phyloP scores from a whole-genome alignment of 2,329 filamentous ascomycete species.

The Beauveria medogensis region DNA sequence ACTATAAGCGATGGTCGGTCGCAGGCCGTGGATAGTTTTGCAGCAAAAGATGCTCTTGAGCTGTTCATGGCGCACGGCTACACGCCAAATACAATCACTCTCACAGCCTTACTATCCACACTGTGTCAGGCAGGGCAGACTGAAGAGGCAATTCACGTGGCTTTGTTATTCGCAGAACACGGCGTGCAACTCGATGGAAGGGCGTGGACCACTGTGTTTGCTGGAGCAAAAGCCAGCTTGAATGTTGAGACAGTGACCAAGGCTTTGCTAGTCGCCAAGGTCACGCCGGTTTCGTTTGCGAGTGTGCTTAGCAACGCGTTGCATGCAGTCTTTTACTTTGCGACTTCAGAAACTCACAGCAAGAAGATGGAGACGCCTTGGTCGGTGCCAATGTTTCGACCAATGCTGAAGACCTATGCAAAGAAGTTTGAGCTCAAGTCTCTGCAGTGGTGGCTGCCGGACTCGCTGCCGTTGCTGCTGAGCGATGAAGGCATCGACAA shows the following conservation, averaged over 20 bases:
- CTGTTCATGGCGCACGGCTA: constrained; percentile 52
- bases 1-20: constrained; percentile 16
- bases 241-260: constrained; percentile 44
- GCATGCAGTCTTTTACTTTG: constrained; percentile 40
- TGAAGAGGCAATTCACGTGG: constrained; percentile 27
- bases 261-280: constrained; percentile 31
- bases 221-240: constrained; percentile 54
- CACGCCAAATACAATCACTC: constrained; percentile 52
- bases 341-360: constrained; percentile 30
- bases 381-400: constrained; percentile 32
- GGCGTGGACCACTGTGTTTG: constrained; percentile 62
- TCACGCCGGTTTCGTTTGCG: constrained; percentile 37
- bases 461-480: constrained; percentile 25
- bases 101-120: constrained; percentile 63
- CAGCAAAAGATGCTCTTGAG: constrained; percentile 24
- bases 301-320: constrained; percentile 33
- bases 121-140: constrained; percentile 47
- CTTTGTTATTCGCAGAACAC: constrained; percentile 25
- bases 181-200: constrained; percentile 55
- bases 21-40: constrained; percentile 18
- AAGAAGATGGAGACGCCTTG: constrained; percentile 23
- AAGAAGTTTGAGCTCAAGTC: constrained; percentile 40
- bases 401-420: constrained; percentile 41
- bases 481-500: constrained; percentile 8
- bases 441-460: constrained; percentile 33